Conservation (phyloP, 139 green algal species). For the Micromonas pusilla region DNA sequence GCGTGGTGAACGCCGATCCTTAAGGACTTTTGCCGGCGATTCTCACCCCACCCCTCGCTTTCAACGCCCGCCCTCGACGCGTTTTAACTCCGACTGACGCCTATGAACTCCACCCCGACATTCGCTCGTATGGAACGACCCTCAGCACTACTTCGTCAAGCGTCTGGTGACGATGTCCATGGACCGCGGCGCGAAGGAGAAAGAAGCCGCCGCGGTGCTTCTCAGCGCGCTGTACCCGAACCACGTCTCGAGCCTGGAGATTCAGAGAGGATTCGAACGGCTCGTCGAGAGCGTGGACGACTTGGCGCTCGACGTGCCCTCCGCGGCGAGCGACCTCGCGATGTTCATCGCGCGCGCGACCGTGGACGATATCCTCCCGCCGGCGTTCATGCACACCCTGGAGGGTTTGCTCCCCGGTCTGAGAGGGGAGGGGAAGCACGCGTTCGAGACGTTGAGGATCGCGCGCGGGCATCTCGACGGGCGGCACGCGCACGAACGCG, state of each 20-base stretch:
- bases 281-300: constrained; percentile 60
- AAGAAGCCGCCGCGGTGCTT: constrained; percentile 77
- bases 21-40: too few species aligned
- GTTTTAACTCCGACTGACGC: constrained; percentile 30
- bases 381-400: constrained; percentile 44
- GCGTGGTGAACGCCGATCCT: too few species aligned
- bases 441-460: constrained; percentile 28
- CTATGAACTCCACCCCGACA: too few species aligned
- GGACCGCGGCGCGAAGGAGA: constrained; percentile 80
- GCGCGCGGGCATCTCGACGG: constrained; percentile 47
- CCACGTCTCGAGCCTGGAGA: constrained; percentile 29
- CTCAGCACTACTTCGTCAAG: constrained; percentile 94
- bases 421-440: background rate
- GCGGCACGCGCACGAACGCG: constrained; percentile 60
- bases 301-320: constrained; percentile 71
- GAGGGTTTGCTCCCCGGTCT: background rate
- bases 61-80: constrained; percentile 35
- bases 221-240: constrained; percentile 78
- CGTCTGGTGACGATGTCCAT: constrained; percentile 49
- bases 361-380: constrained; percentile 76
- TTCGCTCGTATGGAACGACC: too few species aligned
- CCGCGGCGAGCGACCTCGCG: constrained; percentile 53
- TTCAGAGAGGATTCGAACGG: constrained; percentile 39
- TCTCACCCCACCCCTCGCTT: too few species aligned
- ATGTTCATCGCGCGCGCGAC: constrained; percentile 72